These are phyloP conservation scores for Leccinum incarnatum DNA, from an alignment of 768 basidiomycete genomes.

Conservation along the genomic window DNA sequence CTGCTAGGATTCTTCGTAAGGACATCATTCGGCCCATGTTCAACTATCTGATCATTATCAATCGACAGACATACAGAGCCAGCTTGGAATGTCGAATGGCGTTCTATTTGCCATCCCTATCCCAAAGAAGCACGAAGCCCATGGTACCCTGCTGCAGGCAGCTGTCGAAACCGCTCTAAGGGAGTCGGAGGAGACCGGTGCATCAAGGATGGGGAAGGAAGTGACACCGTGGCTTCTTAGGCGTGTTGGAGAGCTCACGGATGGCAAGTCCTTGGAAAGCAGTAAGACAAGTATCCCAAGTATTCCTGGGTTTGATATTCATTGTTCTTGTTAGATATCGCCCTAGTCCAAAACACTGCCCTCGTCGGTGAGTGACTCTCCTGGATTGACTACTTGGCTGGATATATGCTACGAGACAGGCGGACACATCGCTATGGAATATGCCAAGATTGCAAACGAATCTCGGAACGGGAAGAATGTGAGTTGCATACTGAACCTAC, in stretches of 20 bases:
- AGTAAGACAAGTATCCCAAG: conserved; percentile 43
- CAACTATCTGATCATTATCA: background rate
- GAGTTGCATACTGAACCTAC: conserved; percentile 1
- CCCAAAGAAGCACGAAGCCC: conserved; percentile 66
- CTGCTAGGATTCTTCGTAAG: conserved; percentile 76
- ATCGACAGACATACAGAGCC: conserved; percentile 59
- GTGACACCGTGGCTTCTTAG: conserved; percentile 92
- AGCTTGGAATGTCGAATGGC: conserved; percentile 73
- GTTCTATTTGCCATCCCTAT: conserved; percentile 88
- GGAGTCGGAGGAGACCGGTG: conserved; percentile 80
- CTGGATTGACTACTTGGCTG: conserved; percentile 1
- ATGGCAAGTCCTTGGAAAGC: conserved; percentile 68
- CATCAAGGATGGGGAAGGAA: conserved; percentile 81
- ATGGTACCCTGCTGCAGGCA: conserved; percentile 67
- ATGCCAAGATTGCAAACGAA: conserved; percentile 49
- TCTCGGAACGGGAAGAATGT: conserved; percentile 18
- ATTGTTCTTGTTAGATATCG: conserved; percentile 58
- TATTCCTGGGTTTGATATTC: background rate
- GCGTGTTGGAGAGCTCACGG: conserved; percentile 77
- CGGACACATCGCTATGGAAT: conserved; percentile 74
- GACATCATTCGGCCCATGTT: conserved; percentile 4
- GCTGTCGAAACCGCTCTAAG: conserved; percentile 80
- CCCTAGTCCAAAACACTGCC: conserved; percentile 87
- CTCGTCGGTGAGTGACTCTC: conserved; percentile 57
- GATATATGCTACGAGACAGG: conserved; percentile 40